Evolutionary conservation across 352 stramenopile species (phyloP).

Genomic region (Globisporangium heterothallicum): DNA sequence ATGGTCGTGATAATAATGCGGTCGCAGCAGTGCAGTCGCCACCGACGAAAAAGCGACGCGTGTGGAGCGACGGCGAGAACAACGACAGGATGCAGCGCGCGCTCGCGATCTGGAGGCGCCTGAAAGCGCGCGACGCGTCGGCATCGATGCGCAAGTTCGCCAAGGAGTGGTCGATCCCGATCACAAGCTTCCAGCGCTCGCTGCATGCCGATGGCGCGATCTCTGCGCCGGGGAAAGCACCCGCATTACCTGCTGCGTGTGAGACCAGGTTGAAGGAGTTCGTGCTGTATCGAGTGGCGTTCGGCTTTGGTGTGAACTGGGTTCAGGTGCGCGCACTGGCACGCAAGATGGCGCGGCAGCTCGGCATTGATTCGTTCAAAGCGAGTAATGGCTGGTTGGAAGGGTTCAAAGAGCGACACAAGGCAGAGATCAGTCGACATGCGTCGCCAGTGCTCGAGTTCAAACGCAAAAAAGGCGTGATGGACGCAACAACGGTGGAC

Average conservation of each 20-base stretch:
- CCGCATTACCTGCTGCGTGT: neutral
- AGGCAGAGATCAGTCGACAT: neutral
- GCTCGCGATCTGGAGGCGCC: neutral
- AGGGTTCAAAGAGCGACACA: neutral
- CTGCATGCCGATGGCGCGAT: neutral
- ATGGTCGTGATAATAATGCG: neutral
- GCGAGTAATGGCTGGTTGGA: neutral
- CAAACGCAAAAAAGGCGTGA: neutral
- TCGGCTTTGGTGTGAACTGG: neutral
- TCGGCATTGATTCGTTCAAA: neutral
- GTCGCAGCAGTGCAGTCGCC: neutral
- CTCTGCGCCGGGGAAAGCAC: neutral
- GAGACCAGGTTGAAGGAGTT: neutral
- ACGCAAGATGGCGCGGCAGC: neutral
- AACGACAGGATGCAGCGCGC: neutral
- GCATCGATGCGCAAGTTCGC: neutral
- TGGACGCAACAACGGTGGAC: neutral
- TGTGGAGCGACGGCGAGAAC: neutral
- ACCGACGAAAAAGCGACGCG: neutral
- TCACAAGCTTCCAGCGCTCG: neutral
- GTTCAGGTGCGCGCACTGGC: neutral
- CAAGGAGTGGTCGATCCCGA: neutral
- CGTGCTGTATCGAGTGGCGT: neutral
- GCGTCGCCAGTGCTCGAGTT: neutral
- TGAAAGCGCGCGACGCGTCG: neutral